A percentile compares a stretch with the other conserved stretches of the same genome.
Evolutionary conservation across 495 filamentous ascomycete species (phyloP).

Genomic region (Aspergillus mulundensis): DNA sequence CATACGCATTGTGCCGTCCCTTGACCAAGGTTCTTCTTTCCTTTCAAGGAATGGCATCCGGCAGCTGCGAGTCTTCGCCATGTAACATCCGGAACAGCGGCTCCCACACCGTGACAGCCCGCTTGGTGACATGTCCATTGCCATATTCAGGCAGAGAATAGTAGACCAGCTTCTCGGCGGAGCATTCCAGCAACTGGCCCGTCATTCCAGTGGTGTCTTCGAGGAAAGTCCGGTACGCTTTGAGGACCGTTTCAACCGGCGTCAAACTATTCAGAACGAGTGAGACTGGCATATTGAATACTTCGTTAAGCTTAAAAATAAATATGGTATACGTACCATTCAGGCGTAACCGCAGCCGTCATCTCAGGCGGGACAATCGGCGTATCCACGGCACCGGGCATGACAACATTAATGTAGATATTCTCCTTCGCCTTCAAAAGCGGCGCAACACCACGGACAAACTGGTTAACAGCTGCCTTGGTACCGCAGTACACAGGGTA

Average conservation of each 20-base stretch:
- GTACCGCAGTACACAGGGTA: conserved; percentile 31
- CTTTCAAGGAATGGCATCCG: conserved; percentile 25
- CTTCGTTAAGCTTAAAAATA: neutral
- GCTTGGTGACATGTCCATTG: conserved; percentile 26
- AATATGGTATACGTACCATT: conserved; percentile 16
- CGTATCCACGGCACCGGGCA: conserved; percentile 27
- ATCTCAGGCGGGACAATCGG: conserved; percentile 28
- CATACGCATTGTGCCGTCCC: too few relatives aligned
- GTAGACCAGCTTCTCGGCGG: conserved; percentile 24
- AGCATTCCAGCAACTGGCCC: conserved; percentile 27
- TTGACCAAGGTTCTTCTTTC: too few relatives aligned
- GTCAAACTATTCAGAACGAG: conserved; percentile 18
- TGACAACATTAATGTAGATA: conserved; percentile 27
- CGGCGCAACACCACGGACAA: conserved; percentile 24
- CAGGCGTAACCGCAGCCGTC: conserved; percentile 23
- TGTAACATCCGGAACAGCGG: conserved; percentile 29
- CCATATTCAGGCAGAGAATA: conserved; percentile 19
- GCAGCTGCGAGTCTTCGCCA: conserved; percentile 22
- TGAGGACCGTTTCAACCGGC: conserved; percentile 23
- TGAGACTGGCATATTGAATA: neutral
- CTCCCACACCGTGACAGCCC: conserved; percentile 30
- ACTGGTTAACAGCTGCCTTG: conserved; percentile 28
- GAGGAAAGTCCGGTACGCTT: conserved; percentile 23
- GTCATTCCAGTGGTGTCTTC: conserved; percentile 27
- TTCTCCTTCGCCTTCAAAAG: conserved; percentile 27